Percentiles rank a stretch among this genome's conserved stretches.
phyloP scores from a whole-genome alignment of 2,329 filamentous ascomycete genomes.

The Cryphonectria nitschkei region DNA sequence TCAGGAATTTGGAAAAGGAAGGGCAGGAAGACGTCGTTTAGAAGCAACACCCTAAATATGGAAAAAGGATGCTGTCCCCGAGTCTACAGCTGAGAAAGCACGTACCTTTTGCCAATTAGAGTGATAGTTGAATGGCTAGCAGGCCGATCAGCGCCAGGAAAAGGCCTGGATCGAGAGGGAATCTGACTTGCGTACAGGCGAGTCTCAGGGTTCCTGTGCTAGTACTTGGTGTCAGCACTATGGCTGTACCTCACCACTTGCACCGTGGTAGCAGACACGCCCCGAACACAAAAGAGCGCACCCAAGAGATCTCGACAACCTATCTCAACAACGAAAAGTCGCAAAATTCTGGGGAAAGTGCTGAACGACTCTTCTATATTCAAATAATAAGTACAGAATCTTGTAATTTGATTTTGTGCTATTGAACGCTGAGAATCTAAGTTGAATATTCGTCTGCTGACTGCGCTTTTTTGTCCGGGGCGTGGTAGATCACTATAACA shows the following conservation, averaged over 20 bases:
- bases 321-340: no score
- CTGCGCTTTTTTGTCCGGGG: no score
- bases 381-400: no score
- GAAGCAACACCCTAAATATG: not conserved
- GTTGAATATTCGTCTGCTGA: no score
- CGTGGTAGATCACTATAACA: not conserved
- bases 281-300: no score
- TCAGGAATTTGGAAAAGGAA: not conserved
- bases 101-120: not conserved
- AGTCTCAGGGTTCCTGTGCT: conserved; percentile 2
- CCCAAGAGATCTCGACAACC: no score
- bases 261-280: not conserved
- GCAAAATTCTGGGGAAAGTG: no score
- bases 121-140: conserved; percentile 1
- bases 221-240: not conserved
- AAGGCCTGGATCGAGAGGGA: not conserved
- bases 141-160: not conserved
- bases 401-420: no score
- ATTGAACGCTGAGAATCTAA: no score
- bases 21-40: not conserved
- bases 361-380: no score
- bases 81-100: not conserved
- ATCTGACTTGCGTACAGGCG: not conserved
- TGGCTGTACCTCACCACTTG: not conserved
- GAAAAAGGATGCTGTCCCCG: conserved; percentile 4